These are phyloP conservation scores for Scleroderma bovista DNA, from an alignment of 768 basidiomycete genomes.

Conservation along the genomic window DNA sequence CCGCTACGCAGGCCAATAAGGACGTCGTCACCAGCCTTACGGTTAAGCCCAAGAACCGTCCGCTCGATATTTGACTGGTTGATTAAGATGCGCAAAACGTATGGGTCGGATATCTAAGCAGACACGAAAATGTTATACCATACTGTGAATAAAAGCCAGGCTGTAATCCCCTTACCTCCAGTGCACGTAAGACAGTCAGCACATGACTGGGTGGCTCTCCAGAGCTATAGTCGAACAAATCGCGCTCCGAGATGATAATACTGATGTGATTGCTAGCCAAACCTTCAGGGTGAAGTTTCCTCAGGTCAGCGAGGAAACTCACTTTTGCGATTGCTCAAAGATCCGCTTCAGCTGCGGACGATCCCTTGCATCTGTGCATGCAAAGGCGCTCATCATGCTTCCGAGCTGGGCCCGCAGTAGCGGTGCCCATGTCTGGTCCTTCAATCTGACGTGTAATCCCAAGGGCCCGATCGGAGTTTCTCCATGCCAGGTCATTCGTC, in stretches of 20 bases:
- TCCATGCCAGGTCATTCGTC: slow-evolving; percentile 53
- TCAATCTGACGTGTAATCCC: slow-evolving; percentile 71
- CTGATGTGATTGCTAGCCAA: slow-evolving; percentile 36
- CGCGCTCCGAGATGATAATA: slow-evolving; percentile 63
- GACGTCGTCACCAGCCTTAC: slow-evolving; percentile 56
- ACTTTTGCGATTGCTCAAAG: slow-evolving; percentile 59
- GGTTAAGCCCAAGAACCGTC: slow-evolving; percentile 56
- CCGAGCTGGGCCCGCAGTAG: slow-evolving; percentile 64
- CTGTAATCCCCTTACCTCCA: slow-evolving; percentile 53
- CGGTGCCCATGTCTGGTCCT: slow-evolving; percentile 59
- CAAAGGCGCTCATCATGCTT: slow-evolving; percentile 57
- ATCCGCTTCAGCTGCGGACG: slow-evolving; percentile 50
- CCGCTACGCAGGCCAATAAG: slow-evolving; percentile 46
- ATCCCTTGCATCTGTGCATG: slow-evolving; percentile 69
- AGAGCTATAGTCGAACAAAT: slow-evolving; percentile 72
- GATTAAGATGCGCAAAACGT: slow-evolving; percentile 77
- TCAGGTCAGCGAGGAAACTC: slow-evolving; percentile 21
- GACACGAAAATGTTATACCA: not conserved
- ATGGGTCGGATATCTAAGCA: slow-evolving; percentile 65
- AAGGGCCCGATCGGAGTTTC: slow-evolving; percentile 72
- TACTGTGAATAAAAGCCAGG: not conserved
- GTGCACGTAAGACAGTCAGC: slow-evolving; percentile 73
- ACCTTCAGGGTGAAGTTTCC: slow-evolving; percentile 6
- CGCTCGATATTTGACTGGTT: slow-evolving; percentile 70
- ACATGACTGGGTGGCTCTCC: slow-evolving; percentile 66